Evolutionary conservation across 176 grass and related monocot genomes (phyloP), one percentile per base, ranked within the genome.

Genomic region (Triticum dicoccoides): DNA sequence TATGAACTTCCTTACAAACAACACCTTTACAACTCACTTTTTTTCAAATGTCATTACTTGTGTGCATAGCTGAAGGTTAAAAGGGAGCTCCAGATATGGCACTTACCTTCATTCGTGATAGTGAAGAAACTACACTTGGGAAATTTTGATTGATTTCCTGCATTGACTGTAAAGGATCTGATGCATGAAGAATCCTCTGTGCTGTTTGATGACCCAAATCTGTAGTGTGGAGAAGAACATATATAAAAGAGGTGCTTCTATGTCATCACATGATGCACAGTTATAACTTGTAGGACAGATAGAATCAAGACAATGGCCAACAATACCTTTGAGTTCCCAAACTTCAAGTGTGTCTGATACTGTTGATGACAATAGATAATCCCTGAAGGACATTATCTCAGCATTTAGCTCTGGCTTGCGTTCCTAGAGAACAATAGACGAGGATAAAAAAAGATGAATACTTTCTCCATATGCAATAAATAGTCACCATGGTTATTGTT

Each of bases 111-210:
- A 98, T 92, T 59, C 93, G 92, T 88, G 96, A 98, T 69, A 98
- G 83, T 82, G 92, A 96, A 62, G 96, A 98, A 86, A 98, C 96
- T 93, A 98, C 82, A 89, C 82, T 98, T 11, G 96, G 96, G 27
- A 98, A 98, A 82, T 98, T 98, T 91, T 98, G 96, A 87, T 91
- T 98, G 76, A 98, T 98, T 89, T 98, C 96, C 82, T 94, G 93
- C 96, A 98, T 98, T 78, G 96, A 96, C 79, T 96, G 96, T 87
- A 98, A 88, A 49, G 96, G 96, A 82, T 98, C 96, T 81, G 88
- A 96, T 80, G 96, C 93, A 86, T 96, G 96, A 89, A 98, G 75
- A 52, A 98, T 96, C 79, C 92, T 95, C 64, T 98, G 93, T 76
- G 90, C 93, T 64, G 96, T 98, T 79, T 98, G 96, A 86, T 98